Evolutionary conservation across 176 grass and related monocot species (phyloP), one percentile per base, ranked within the genome.

Genomic region (Sorghum bicolor): DNA sequence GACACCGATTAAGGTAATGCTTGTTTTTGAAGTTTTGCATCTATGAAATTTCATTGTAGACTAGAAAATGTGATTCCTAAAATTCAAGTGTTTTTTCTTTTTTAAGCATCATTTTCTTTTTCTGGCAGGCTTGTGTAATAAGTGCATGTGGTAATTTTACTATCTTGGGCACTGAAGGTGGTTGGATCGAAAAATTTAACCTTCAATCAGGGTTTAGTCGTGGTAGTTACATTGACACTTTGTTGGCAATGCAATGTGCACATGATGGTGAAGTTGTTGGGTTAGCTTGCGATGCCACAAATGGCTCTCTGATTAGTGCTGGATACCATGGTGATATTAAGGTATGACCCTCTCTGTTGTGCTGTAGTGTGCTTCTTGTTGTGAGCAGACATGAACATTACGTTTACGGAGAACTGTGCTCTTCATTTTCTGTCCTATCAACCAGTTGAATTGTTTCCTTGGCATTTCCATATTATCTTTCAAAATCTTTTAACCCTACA

Each of bases 141-240:
- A 99, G 96, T 89, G 91, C 91, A 75, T 99, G 96, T 76, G 93
- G 96, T 74, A 99, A 94, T 87, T 98, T 94, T 85, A 87, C 91
- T 52, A 22, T 96, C 61, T 88, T 98, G 86, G 96, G 96, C 58
- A 98, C 91, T 2, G 88, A 96, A 81, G 91, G 85, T 78, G 96
- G 96, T 76, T 98, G 96, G 96, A 92, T 98, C 2, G 96, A 98
- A 84, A 93, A 89, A 70, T 98, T 98, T 76, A 98, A 98, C 75
- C 91, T 98, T 58, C 96, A 98, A 79, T 98, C 96, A 31, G 93
- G 96, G 45, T 86, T 91, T 65, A 87, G 89, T 77, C 93, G 91
- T 88, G 96, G 91, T 37, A 89, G 68, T 87, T 98, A 92, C 67
- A 65, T 92, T 39, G 96, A 98, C 80, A 71, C 63, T 53, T 88